Evolutionary conservation across 176 grass and related monocot species (phyloP).

Genomic region (Musa troglodytarum): DNA sequence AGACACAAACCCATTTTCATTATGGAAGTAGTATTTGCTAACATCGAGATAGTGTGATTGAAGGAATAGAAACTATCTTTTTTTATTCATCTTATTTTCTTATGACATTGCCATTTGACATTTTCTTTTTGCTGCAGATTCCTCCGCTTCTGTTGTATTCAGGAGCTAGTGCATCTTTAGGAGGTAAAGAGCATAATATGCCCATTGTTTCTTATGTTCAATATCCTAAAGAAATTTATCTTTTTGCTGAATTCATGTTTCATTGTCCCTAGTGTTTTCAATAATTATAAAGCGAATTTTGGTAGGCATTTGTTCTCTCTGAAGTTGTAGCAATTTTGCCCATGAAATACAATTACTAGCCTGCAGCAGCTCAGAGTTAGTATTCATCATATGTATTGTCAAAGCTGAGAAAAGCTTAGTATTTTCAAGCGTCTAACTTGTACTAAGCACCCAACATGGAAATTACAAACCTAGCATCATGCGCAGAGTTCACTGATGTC

Average conservation of each 20-base stretch:
- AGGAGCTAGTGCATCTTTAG: constrained; percentile 79
- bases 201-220: not conserved
- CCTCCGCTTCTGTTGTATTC: constrained; percentile 72
- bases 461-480: too few species aligned
- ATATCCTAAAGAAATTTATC: not conserved
- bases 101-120: not conserved
- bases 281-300: too few species aligned
- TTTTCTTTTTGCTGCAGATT: constrained; percentile 35
- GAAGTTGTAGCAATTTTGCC: too few species aligned
- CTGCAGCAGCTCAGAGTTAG: too few species aligned
- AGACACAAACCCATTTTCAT: too few species aligned
- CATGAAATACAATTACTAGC: too few species aligned
- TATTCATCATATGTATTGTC: too few species aligned
- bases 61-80: not conserved
- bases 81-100: not conserved
- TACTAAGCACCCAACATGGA: too few species aligned
- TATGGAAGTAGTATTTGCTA: not conserved
- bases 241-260: not conserved
- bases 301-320: too few species aligned
- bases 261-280: not conserved
- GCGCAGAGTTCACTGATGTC: not conserved
- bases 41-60: not conserved
- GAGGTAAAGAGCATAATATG: constrained; percentile 39
- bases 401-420: too few species aligned
- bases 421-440: too few species aligned